Percentiles rank a stretch among this genome's conserved stretches.
These are phyloP conservation scores for Comarum palustre DNA, from an alignment of 306 rosid genomes.

Conservation along the genomic window DNA sequence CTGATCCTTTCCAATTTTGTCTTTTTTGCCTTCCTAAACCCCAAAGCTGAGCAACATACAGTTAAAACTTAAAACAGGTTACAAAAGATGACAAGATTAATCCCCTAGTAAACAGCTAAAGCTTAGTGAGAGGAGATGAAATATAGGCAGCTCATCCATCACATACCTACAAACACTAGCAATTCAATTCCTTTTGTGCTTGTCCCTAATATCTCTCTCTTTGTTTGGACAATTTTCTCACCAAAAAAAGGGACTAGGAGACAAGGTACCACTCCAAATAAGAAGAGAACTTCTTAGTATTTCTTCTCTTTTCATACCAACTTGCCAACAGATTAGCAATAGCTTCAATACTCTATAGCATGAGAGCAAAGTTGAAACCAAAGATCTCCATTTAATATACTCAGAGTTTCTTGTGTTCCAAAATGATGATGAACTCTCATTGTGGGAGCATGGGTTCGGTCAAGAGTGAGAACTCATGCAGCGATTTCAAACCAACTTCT, in stretches of 20 bases:
- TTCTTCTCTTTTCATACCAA: slow-evolving; percentile 40
- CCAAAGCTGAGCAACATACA: slow-evolving; percentile 6
- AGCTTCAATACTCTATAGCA: background rate
- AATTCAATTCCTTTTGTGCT: slow-evolving; percentile 12
- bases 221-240: background rate
- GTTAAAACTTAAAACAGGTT: slow-evolving; percentile 31
- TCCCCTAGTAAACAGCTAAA: slow-evolving; percentile 51
- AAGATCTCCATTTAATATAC: background rate
- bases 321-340: background rate
- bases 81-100: slow-evolving; percentile 35
- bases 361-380: slow-evolving; percentile 21
- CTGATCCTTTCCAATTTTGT: slow-evolving; percentile 26
- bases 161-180: slow-evolving; percentile 43
- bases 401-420: background rate
- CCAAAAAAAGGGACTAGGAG: background rate
- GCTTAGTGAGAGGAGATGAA: slow-evolving; percentile 27
- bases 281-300: slow-evolving; percentile 33
- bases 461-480: slow-evolving; percentile 56
- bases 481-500: slow-evolving; percentile 43
- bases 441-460: slow-evolving; percentile 65
- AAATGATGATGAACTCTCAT: slow-evolving; percentile 61
- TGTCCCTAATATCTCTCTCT: slow-evolving; percentile 28
- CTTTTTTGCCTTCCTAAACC: background rate
- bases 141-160: slow-evolving; percentile 30
- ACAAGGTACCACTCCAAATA: slow-evolving; percentile 25